A percentile compares a stretch with the other conserved stretches of the same genome.
Conservation (phyloP, 2,329 filamentous ascomycete species). For the Bisporella sp. region DNA sequence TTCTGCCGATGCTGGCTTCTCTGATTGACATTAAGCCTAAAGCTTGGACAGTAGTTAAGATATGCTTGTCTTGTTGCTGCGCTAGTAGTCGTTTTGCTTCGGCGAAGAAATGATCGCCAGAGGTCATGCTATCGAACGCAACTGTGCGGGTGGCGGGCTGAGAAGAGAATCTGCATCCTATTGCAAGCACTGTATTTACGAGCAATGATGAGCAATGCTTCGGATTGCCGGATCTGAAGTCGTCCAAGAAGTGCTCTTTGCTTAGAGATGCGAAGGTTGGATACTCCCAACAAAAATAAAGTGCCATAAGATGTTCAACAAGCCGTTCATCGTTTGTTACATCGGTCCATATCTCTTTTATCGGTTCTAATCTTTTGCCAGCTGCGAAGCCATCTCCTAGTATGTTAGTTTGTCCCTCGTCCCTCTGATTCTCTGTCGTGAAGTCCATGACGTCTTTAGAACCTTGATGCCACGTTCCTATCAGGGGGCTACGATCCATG, state of each 20-base stretch:
- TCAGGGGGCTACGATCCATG: conserved; percentile 28
- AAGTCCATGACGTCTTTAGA: conserved; percentile 7
- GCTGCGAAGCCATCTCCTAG: conserved; percentile 57
- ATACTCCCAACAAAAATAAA: conserved; percentile 72
- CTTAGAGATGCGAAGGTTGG: conserved; percentile 67
- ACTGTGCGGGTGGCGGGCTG: conserved; percentile 53
- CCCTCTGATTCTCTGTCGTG: conserved; percentile 32
- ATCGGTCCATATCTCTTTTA: conserved; percentile 56
- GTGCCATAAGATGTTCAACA: conserved; percentile 53
- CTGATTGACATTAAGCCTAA: conserved; percentile 68
- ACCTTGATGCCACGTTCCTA: conserved; percentile 28
- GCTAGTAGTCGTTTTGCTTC: conserved; percentile 55
- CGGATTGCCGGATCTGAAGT: conserved; percentile 11
- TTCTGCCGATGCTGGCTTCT: conserved; percentile 63
- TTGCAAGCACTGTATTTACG: conserved; percentile 30
- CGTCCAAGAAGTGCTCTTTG: conserved; percentile 27
- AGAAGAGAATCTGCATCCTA: conserved; percentile 65
- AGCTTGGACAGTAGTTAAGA: conserved; percentile 64
- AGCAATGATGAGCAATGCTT: conserved; percentile 34
- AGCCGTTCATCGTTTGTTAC: conserved; percentile 51
- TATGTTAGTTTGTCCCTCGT: conserved; percentile 37
- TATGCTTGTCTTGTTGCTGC: conserved; percentile 48
- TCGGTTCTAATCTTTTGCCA: conserved; percentile 60
- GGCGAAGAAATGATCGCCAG: conserved; percentile 69
- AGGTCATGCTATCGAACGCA: conserved; percentile 53